Evolutionary conservation across 1,284 basidiomycete species (phyloP), one percentile per base, ranked within the genome.

Genomic region (Heterobasidion annosum): DNA sequence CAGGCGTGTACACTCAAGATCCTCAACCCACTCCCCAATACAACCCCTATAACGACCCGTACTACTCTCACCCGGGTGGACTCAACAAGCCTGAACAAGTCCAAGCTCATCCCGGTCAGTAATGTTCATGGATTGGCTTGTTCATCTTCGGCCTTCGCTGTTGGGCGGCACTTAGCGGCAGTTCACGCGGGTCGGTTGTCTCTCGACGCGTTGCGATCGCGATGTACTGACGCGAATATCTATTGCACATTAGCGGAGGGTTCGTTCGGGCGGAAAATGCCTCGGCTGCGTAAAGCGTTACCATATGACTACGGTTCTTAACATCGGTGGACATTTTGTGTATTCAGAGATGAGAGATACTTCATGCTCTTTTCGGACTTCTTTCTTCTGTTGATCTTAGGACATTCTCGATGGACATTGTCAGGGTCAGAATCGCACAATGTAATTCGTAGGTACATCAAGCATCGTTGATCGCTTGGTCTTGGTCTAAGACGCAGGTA

Each of bases 41-140:
- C 18, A 18, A 16, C 10, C 10, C n/a, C 9, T 32, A 72, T 55
- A 60, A 62, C 19, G 69, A 70, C 54, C 55, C 62, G 1, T 58
- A 56, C 45, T 56, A 58, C 18, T 16, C 19, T 15, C 25, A 16
- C 7, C 18, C 47, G 13, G 25, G 34, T 9, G 16, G 52, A 18
- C 18, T 75, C 25, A 68, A 72, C 52, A 68, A 68, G 54, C 76
- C 77, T 12, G 62, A 68, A 52, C 69, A 65, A 37, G 68, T 63
- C 47, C 76, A 76, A 63, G 60, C 72, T 60, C 77, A 79, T 69
- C 73, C 77, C 62, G 78, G 77, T 81, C 68, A 73, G 72, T 80
- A 62, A 50, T 67, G 55, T 42, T 42, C 16, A 55, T 54, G 34
- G 12, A 46, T 52, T 44, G 40, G 15, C 50, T 58, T 44, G 42